Percentiles rank a stretch among this genome's conserved stretches.
These are phyloP conservation scores for Lasiodiplodia citricola DNA, from an alignment of 2,329 filamentous ascomycete genomes.

Conservation along the genomic window DNA sequence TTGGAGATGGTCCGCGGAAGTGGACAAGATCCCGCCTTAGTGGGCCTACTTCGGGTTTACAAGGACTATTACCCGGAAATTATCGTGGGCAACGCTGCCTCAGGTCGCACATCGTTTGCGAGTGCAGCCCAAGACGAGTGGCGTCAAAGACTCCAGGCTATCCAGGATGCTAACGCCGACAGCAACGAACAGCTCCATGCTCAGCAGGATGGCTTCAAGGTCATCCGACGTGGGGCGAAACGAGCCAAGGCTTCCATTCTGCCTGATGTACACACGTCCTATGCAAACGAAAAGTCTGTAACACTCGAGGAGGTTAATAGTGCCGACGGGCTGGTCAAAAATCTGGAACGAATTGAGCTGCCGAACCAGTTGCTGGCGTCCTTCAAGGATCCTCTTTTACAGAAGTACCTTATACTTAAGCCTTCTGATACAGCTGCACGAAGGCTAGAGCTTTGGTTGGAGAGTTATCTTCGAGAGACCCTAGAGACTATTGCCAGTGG, in stretches of 20 bases:
- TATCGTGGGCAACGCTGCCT: conserved; percentile 72
- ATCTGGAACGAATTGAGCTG: conserved; percentile 77
- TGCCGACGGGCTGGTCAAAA: conserved; percentile 71
- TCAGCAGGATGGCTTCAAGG: conserved; percentile 65
- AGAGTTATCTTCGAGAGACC: conserved; percentile 20
- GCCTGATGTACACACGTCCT: conserved; percentile 74
- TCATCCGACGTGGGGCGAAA: conserved; percentile 60
- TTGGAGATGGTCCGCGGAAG: conserved; percentile 56
- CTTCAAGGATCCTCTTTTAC: conserved; percentile 75
- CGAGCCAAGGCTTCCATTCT: conserved; percentile 57
- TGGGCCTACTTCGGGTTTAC: conserved; percentile 78
- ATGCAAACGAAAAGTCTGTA: conserved; percentile 57
- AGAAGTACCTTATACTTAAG: conserved; percentile 71
- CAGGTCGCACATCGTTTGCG: conserved; percentile 44
- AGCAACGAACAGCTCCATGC: conserved; percentile 45
- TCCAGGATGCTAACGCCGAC: conserved; percentile 64
- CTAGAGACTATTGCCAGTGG: conserved; percentile 27
- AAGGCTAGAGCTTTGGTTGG: conserved; percentile 44
- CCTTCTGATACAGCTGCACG: conserved; percentile 36
- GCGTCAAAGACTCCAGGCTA: conserved; percentile 69
- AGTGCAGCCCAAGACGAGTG: conserved; percentile 74
- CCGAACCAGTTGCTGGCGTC: conserved; percentile 83
- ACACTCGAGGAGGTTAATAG: conserved; percentile 78
- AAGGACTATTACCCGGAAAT: conserved; percentile 93
- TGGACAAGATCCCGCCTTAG: conserved; percentile 72